Evolutionary conservation across 352 stramenopile species (phyloP).

Genomic region (Globisporangium spinosum): DNA sequence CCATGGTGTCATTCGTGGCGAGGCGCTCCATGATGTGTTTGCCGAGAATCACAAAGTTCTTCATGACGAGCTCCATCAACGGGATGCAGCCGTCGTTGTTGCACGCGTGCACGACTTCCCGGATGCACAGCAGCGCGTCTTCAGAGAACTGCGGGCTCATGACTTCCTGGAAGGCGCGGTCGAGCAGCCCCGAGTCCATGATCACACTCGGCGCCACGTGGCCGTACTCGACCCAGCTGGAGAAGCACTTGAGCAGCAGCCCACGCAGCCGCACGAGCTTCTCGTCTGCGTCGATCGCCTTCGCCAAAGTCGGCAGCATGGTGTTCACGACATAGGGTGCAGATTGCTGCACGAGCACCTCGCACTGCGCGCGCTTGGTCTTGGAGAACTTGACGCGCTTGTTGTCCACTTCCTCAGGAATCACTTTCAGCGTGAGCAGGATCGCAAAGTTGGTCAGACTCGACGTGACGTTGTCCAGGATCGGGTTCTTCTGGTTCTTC

Average conservation of each 20-base stretch:
- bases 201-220: conserved; percentile 47
- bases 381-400: conserved; percentile 79
- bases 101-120: conserved; percentile 65
- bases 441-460: conserved; percentile 72
- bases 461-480: conserved; percentile 35
- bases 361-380: conserved; percentile 52
- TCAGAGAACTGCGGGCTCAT: conserved; percentile 33
- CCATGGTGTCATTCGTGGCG: conserved; percentile 24
- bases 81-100: conserved; percentile 53
- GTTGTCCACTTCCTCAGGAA: conserved; percentile 77
- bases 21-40: conserved; percentile 49
- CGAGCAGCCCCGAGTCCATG: conserved; percentile 56
- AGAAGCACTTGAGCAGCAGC: conserved; percentile 58
- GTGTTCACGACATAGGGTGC: conserved; percentile 53
- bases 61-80: conserved; percentile 77
- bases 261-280: conserved; percentile 40
- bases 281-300: conserved; percentile 50
- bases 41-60: conserved; percentile 68
- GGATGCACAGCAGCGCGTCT: conserved; percentile 54
- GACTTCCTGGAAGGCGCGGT: conserved; percentile 57
- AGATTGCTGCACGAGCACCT: conserved; percentile 66
- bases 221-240: conserved; percentile 75
- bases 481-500: conserved; percentile 52
- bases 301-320: conserved; percentile 55
- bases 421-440: conserved; percentile 66